Conservation (phyloP, 345 rosid species). For the Bretschneidera sinensis region DNA sequence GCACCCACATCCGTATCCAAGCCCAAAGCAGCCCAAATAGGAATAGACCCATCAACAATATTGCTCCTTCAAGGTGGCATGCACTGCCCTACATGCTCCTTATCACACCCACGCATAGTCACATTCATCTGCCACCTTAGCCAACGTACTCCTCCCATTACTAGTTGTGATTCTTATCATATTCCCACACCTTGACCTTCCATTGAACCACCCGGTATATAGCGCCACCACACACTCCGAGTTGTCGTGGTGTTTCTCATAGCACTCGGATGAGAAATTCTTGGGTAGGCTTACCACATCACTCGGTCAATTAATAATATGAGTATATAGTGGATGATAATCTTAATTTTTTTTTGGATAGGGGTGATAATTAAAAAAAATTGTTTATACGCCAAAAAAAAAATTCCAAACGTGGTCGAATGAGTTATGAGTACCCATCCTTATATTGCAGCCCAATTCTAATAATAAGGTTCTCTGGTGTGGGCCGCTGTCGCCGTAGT, state of each 20-base stretch:
- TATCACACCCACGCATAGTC: conserved; percentile 30
- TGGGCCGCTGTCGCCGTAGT: too few relatives aligned
- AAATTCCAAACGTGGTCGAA: too few relatives aligned
- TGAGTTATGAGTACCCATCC: too few relatives aligned
- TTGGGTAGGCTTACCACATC: too few relatives aligned
- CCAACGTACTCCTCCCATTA: conserved; percentile 19
- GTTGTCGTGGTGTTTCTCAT: conserved; percentile 15
- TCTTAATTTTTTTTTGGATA: too few relatives aligned
- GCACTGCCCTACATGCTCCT: conserved; percentile 27
- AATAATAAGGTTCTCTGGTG: too few relatives aligned
- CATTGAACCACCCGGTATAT: conserved; percentile 34
- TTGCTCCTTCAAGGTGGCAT: conserved; percentile 33
- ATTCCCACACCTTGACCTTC: conserved; percentile 27
- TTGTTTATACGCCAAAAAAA: too few relatives aligned
- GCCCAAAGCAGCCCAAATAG: conserved; percentile 35
- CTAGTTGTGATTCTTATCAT: conserved; percentile 23
- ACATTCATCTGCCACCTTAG: conserved; percentile 42
- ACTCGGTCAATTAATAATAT: too few relatives aligned
- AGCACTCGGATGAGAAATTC: conserved; percentile 31
- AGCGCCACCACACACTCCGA: conserved; percentile 28
- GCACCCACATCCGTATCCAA: conserved; percentile 20
- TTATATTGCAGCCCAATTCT: too few relatives aligned
- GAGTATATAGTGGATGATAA: too few relatives aligned
- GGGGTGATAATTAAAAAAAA: too few relatives aligned
- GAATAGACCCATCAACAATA: conserved; percentile 37